Base-by-base conservation (phyloP, 2,329 filamentous ascomycete genomes). In the Ampelomyces quisqualis region DNA sequence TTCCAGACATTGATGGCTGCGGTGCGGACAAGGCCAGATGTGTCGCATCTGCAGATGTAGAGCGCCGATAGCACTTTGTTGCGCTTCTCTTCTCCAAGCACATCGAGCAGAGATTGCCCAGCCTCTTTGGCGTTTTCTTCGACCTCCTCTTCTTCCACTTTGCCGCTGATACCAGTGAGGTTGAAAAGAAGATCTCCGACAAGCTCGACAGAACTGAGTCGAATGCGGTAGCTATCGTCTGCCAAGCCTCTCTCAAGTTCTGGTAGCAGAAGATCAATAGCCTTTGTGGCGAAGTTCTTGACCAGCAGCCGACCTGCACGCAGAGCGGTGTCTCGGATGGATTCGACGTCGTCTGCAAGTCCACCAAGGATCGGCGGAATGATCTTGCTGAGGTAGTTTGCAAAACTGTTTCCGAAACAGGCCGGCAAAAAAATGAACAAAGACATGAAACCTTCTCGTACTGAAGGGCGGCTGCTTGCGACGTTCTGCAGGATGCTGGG, bases 401-500 rank as follows among this genome's bases (percentile, higher is more conserved):
- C 86, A 63, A 98, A 98, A 69, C 90, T 95, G 77, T 98, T 98
- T 61, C 93, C 93, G 60, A 98, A 98, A 73, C 93, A 98, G 38
- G 95, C 93, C 9, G 93, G 93, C 73, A 98, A 82, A 79, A 96
- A 98, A 55, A 98, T 97, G 72, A 98, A 98, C 27, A 98, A 79
- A 6, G 93, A 96, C 93, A 98, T 98, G 75, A 98, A 98, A 31
- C 93, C 93, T 76, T 98, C 93, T 58, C 93, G 84, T 51, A 98
- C 89, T 39, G 90, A 83, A 13, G 93, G 68, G 70, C 95, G 96
- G 55, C 85, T 82, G 59, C 91, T 97, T 55, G 89, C 84, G 53
- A 95, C 91, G 61, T 98, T 98, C 62, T 97, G 91, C 27, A 98
- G 73, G 57, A 98, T 95, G 9, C 91, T 96, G 26, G 93, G 94